Evolutionary conservation across 208 protist genomes (phyloP), one percentile per base, ranked within the genome.

Genomic region (Leptomonas pyrrhocoris): DNA sequence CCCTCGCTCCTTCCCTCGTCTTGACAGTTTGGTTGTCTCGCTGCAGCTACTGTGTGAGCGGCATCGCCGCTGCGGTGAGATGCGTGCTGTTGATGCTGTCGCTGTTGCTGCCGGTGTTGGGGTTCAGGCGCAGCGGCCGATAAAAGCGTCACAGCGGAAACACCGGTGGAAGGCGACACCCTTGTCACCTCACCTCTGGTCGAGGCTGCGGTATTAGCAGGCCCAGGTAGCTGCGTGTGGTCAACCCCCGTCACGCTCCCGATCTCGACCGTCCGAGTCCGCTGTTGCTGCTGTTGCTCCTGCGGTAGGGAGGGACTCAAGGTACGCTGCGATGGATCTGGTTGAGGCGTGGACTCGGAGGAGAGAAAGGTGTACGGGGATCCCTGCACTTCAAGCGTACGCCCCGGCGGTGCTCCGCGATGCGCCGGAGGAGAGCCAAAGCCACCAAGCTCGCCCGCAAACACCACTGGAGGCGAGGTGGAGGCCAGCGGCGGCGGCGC

Each of bases 211-310:
- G 9, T 27, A 11, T 43, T 2, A 12, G 59, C 8, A 27, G 46
- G 25, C 57, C 21, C 23, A 25, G 61, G 61, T 19, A 67, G 48
- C 49, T 57, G 61, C 34, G 61, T 67, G 49, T 57, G 61, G 25
- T 67, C 61, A 6, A 48, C 48, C 13, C 23, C 61, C 13, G 2
- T 16, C n/a, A 48, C 34, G 34, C 49, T 48, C 9, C 48, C 61
- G 49, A 30, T 57, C 21, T 57, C 36, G 6, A 55, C 4, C 3
- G 61, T 67, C 27, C 7, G 13, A 13, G 2, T 53, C 2, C 46
- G 45, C 8, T 23, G 59, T 15, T 21, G 40, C 57, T 34, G 42
- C n/a, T 19, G 42, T 15, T 55, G 30, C 13, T 66, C 30, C 46
- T 9, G 48, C 16, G 5, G 30, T 23, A 9, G 59, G 4, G 30